Evolutionary conservation across 768 basidiomycete genomes (phyloP).

Genomic region (Rubroboletus satanas): DNA sequence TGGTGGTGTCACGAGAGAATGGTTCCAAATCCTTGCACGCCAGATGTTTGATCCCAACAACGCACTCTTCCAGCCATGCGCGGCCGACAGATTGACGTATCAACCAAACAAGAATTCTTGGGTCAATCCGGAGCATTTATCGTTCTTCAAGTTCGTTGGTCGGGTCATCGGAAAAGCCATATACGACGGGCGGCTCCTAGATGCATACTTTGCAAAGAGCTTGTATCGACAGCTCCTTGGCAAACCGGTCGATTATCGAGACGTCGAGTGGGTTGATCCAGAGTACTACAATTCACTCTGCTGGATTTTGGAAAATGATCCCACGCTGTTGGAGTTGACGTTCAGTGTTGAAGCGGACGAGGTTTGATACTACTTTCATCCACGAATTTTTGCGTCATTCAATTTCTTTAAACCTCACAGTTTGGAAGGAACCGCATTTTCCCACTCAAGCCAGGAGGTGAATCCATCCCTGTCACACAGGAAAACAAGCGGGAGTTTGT

Average conservation of each 20-base stretch:
- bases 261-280: conserved; percentile 97
- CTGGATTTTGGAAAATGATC: conserved; percentile 98
- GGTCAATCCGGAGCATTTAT: conserved; percentile 93
- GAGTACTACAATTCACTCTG: conserved; percentile 97
- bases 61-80: conserved; percentile 96
- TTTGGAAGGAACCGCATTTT: conserved; percentile 91
- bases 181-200: conserved; percentile 91
- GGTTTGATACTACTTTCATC: conserved; percentile 33
- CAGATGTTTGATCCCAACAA: conserved; percentile 99
- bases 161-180: conserved; percentile 97
- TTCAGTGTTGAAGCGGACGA: conserved; percentile 97
- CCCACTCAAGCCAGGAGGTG: conserved; percentile 82
- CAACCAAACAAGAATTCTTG: conserved; percentile 93
- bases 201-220: conserved; percentile 97
- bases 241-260: conserved; percentile 91
- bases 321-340: conserved; percentile 77
- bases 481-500: conserved; percentile 98
- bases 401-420: conserved; percentile 33
- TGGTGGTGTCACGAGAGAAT: conserved; percentile 95
- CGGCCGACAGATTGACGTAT: conserved; percentile 91
- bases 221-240: conserved; percentile 93
- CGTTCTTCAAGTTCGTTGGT: conserved; percentile 98
- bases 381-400: not conserved
- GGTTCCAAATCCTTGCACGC: conserved; percentile 96
- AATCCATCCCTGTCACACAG: conserved; percentile 82